A percentile compares a stretch with the other conserved stretches of the same genome.
Evolutionary conservation across 306 rosid species (phyloP).

Genomic region (Cyamopsis tetragonoloba): DNA sequence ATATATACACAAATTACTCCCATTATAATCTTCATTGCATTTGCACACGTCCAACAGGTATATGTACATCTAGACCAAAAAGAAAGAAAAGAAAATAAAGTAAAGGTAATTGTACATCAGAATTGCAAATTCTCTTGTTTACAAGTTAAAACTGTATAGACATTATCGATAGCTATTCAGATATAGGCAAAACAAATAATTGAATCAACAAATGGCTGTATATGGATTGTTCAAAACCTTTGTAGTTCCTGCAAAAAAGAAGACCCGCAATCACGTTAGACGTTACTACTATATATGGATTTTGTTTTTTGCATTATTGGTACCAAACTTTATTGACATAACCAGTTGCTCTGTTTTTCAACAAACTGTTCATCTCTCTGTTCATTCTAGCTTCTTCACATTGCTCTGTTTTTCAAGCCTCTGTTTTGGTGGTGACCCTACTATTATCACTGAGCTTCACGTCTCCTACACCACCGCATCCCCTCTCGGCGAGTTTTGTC

Average conservation of each 20-base stretch:
- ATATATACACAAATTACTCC: not conserved
- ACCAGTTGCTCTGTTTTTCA: no score
- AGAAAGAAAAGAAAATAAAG: no score
- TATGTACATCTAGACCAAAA: conserved; percentile 18
- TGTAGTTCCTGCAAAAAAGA: not conserved
- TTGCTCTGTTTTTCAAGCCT: conserved; percentile 39
- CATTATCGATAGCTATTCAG: not conserved
- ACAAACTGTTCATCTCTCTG: no score
- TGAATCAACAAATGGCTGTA: conserved; percentile 14
- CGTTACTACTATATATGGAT: no score
- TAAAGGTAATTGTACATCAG: no score
- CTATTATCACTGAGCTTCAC: conserved; percentile 45
- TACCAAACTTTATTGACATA: no score
- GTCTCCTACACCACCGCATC: conserved; percentile 62
- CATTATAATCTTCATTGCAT: not conserved
- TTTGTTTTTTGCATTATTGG: no score
- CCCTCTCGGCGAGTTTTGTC: conserved; percentile 82
- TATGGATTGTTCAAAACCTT: not conserved
- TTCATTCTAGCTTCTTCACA: conserved; percentile 12
- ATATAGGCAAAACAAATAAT: conserved; percentile 5
- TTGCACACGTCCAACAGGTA: not conserved
- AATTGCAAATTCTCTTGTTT: not conserved
- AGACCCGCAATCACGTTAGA: no score
- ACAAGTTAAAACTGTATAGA: not conserved
- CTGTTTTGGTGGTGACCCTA: conserved; percentile 62